These are phyloP conservation scores for Blastobotrys attinorum DNA, from an alignment of 805 yeast genomes.

Conservation along the genomic window DNA sequence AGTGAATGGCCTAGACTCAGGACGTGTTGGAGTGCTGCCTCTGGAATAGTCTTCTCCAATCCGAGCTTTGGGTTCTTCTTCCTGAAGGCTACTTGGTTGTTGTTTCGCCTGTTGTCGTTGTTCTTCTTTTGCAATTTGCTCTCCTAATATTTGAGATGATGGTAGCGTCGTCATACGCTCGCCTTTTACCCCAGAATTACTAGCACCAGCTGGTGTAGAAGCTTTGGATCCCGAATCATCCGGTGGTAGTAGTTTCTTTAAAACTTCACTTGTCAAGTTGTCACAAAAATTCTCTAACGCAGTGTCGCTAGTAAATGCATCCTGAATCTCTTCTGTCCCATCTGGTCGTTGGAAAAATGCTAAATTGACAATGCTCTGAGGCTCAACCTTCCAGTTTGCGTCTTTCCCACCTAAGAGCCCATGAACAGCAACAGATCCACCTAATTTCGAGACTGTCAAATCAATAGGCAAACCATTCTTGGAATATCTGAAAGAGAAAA, in stretches of 20 bases:
- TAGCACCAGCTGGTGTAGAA: not conserved
- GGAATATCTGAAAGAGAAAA: slow-evolving; percentile 10
- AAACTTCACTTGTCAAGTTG: not conserved
- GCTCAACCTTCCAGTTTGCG: slow-evolving; percentile 8
- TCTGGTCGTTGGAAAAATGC: slow-evolving; percentile 17
- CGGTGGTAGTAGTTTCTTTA: not conserved
- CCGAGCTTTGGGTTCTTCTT: too few relatives aligned
- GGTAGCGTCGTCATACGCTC: not conserved
- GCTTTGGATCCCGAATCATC: not conserved
- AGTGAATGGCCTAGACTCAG: slow-evolving; percentile 6
- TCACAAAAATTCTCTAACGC: slow-evolving; percentile 8
- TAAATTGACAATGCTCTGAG: slow-evolving; percentile 7
- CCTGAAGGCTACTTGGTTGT: not conserved
- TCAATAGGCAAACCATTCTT: slow-evolving; percentile 7
- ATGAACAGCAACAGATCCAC: slow-evolving; percentile 8
- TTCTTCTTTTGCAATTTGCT: too few relatives aligned
- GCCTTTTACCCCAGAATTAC: not conserved
- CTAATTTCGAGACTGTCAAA: slow-evolving; percentile 11
- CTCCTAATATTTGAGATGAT: too few relatives aligned
- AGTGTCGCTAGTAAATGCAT: slow-evolving; percentile 11
- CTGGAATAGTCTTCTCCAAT: not conserved
- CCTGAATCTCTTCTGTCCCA: slow-evolving; percentile 14
- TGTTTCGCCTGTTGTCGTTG: too few relatives aligned
- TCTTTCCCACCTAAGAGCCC: slow-evolving; percentile 9
- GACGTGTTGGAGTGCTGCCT: slow-evolving; percentile 1